These are phyloP conservation scores for Globisporangium takayamanum DNA, from an alignment of 352 stramenopile species.

Conservation along the genomic window DNA sequence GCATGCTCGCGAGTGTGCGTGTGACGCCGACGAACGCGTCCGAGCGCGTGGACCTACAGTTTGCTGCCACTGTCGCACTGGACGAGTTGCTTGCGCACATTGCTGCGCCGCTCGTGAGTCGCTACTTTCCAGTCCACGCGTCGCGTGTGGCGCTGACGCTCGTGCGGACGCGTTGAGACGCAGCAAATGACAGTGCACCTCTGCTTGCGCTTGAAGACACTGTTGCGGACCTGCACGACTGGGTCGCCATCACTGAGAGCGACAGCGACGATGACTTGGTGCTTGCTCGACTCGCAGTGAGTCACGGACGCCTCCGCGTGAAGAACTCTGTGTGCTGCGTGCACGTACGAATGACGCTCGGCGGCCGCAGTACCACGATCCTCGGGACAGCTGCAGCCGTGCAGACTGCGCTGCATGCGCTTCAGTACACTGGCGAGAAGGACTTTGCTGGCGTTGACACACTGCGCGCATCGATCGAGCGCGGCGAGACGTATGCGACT, in stretches of 20 bases:
- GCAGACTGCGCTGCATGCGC: conserved; percentile 6
- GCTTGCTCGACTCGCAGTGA: background rate
- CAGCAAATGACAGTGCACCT: background rate
- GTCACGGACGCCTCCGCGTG: conserved; percentile 6
- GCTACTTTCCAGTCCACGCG: conserved; percentile 5
- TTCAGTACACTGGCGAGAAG: conserved; percentile 13
- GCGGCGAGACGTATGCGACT: background rate
- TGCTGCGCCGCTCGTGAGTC: background rate
- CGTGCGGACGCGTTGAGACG: background rate
- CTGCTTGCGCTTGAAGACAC: conserved; percentile 4
- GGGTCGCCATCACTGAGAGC: background rate
- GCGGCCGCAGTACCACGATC: conserved; percentile 1
- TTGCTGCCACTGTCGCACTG: background rate
- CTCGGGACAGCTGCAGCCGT: conserved; percentile 3
- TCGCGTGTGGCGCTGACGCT: background rate
- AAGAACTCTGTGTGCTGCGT: conserved; percentile 12
- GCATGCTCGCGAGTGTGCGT: conserved; percentile 8
- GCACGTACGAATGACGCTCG: background rate
- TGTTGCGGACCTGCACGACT: background rate
- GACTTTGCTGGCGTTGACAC: conserved; percentile 16
- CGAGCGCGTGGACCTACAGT: conserved; percentile 7
- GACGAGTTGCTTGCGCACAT: background rate
- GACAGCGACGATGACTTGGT: conserved; percentile 1
- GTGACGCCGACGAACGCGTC: conserved; percentile 3
- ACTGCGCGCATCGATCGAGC: conserved; percentile 5